Evolutionary conservation across 2,329 filamentous ascomycete genomes (phyloP), one percentile per base, ranked within the genome.

Genomic region (Ceratocystis harringtonii): DNA sequence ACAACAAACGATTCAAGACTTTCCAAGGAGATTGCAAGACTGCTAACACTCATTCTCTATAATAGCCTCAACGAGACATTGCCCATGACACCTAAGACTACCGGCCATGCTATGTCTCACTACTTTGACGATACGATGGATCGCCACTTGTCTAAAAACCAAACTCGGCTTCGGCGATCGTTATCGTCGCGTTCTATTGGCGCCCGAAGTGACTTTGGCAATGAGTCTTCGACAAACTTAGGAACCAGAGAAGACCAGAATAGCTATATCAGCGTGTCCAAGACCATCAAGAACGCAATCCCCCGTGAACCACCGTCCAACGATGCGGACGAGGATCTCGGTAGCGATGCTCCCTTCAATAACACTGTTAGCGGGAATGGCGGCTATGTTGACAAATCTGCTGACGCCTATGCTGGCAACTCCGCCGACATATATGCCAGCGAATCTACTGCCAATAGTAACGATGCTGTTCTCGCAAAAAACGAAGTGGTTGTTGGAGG

Each of bases 61-160:
- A 52, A 66, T 69, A 92, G 89, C 70, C 82, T 95, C 94, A 85
- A 73, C 96, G 92, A 74, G 89, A 92, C 71, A 84, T 96, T 15
- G 92, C 92, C 1, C 90, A 96, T 72, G 52, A 97, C 94, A 0
- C 94, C 94, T 15, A 88, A 91, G 62, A 95, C 91, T 2, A 92
- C 92, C 1, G 85, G 87, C 1, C 83, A 84, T 1, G 90, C 87
- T 50, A 92, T 95, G 76, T 82, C 88, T 6, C 92, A 96, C 74
- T 97, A 97, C 79, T 97, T 97, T 73, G 92, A 97, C 71, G 92
- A 97, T 72, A 84, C 91, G 67, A 88, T 95, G 74, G 74, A 76
- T 62, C 76, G 77, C n/a, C 71, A 76, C 69, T 71, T 75, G 4
- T 69, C 74, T 2, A 73, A 44, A 25, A 61, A 22, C n/a, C 64